These are phyloP conservation scores for Trapa bicornis DNA, from an alignment of 345 rosid genomes.

Conservation along the genomic window DNA sequence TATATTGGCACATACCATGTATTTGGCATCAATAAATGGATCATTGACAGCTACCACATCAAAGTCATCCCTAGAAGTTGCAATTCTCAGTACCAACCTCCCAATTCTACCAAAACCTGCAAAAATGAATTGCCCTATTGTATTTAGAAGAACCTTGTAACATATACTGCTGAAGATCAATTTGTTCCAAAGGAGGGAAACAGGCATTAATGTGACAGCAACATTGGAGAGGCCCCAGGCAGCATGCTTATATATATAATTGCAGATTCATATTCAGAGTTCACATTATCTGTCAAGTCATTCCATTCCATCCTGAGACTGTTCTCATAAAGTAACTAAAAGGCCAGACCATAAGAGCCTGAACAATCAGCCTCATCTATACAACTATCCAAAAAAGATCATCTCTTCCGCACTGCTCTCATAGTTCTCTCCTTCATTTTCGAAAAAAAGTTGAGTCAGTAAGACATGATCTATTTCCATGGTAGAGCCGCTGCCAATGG, in stretches of 20 bases:
- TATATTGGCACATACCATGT: slow-evolving; percentile 49
- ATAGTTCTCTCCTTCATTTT: neutral
- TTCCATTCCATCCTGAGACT: neutral
- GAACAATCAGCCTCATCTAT: neutral
- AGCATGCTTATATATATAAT: neutral
- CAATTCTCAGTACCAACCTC: slow-evolving; percentile 83
- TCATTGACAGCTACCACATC: slow-evolving; percentile 91
- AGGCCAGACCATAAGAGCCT: neutral
- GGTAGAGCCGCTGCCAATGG: neutral
- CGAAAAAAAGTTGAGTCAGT: neutral
- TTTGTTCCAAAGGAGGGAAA: neutral
- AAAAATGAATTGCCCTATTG: neutral
- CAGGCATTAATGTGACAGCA: neutral
- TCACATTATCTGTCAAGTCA: neutral
- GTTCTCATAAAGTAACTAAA: neutral
- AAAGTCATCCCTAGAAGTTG: slow-evolving; percentile 78
- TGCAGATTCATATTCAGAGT: neutral
- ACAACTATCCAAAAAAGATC: neutral
- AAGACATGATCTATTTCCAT: neutral
- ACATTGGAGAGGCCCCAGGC: neutral
- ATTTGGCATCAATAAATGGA: slow-evolving; percentile 84
- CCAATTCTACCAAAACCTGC: slow-evolving; percentile 99
- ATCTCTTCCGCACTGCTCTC: neutral
- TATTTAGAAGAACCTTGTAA: neutral
- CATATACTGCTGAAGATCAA: neutral